Evolutionary conservation across 2,329 filamentous ascomycete genomes (phyloP).

Genomic region (Pestalotiopsis sp.): DNA sequence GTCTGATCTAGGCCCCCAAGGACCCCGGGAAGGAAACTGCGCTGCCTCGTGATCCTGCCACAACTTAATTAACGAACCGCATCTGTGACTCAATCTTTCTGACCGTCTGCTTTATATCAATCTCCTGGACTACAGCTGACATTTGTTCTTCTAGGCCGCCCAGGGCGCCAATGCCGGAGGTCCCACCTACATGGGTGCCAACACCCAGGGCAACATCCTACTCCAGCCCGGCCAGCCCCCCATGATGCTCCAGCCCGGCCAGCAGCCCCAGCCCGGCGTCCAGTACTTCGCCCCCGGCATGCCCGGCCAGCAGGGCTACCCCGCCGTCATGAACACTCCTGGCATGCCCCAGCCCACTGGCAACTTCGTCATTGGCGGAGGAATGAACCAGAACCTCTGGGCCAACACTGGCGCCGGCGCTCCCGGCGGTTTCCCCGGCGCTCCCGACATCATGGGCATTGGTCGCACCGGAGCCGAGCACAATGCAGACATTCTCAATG

Average conservation of each 20-base stretch:
- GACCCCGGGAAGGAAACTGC: not conserved
- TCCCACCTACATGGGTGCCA: not conserved
- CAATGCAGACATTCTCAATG: slow-evolving; percentile 47
- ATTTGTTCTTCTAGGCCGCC: not conserved
- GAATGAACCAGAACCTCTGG: not conserved
- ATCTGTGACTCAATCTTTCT: slow-evolving; percentile 14
- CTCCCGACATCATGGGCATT: slow-evolving; percentile 53
- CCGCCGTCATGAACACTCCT: slow-evolving; percentile 5
- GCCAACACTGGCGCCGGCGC: slow-evolving; percentile 17
- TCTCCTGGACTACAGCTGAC: not conserved
- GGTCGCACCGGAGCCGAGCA: slow-evolving; percentile 54
- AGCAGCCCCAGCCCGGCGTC: slow-evolving; percentile 18
- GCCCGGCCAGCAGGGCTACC: slow-evolving; percentile 2
- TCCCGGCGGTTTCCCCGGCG: slow-evolving; percentile 6
- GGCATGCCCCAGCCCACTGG: slow-evolving; percentile 5
- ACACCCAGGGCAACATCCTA: not conserved
- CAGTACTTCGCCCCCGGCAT: slow-evolving; percentile 9
- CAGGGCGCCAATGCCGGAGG: not conserved
- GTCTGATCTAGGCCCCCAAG: not conserved
- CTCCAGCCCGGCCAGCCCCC: slow-evolving; percentile 10
- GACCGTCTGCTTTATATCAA: not conserved
- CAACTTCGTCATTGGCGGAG: not conserved
- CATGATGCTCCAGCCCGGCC: slow-evolving; percentile 17
- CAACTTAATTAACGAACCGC: not conserved
- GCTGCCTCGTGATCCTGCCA: not conserved